Conservation (phyloP, 257 asterid genomes). For the Penstemon davidsonii region DNA sequence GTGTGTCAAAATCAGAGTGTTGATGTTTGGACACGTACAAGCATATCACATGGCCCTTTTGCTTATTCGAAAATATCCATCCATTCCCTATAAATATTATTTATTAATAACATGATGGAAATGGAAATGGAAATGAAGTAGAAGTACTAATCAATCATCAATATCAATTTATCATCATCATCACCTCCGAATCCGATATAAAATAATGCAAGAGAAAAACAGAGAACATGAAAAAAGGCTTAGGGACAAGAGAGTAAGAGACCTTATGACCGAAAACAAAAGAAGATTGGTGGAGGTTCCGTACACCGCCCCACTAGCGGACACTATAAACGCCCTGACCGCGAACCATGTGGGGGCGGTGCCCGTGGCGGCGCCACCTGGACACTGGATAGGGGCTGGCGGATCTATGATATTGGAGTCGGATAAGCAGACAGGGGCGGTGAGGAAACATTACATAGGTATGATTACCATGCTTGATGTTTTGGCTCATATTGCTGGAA, state of each 20-base stretch:
- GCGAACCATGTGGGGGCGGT: constrained; percentile 67
- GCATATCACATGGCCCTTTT: no score
- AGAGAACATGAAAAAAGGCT: constrained; percentile 26
- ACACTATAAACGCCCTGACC: constrained; percentile 68
- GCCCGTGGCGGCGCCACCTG: constrained; percentile 98
- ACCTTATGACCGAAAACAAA: constrained; percentile 39
- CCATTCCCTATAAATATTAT: no score
- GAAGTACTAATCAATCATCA: no score
- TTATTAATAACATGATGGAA: no score
- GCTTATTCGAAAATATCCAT: no score
- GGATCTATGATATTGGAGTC: constrained; percentile 92
- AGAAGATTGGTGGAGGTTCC: constrained; percentile 86
- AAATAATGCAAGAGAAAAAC: no score
- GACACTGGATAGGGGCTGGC: constrained; percentile 98
- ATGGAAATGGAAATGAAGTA: no score
- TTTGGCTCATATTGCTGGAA: constrained; percentile 69
- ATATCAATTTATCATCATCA: no score
- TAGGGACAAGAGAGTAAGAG: constrained; percentile 59
- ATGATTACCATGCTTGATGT: constrained; percentile 90
- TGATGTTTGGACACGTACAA: no score
- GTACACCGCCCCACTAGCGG: constrained; percentile 76
- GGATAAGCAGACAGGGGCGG: constrained; percentile 85
- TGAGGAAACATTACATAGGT: constrained; percentile 91
- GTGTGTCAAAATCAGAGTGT: no score
- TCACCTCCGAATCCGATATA: no score